phyloP scores from a whole-genome alignment of 108 stramenopile species.

The Skeletonema costatum region DNA sequence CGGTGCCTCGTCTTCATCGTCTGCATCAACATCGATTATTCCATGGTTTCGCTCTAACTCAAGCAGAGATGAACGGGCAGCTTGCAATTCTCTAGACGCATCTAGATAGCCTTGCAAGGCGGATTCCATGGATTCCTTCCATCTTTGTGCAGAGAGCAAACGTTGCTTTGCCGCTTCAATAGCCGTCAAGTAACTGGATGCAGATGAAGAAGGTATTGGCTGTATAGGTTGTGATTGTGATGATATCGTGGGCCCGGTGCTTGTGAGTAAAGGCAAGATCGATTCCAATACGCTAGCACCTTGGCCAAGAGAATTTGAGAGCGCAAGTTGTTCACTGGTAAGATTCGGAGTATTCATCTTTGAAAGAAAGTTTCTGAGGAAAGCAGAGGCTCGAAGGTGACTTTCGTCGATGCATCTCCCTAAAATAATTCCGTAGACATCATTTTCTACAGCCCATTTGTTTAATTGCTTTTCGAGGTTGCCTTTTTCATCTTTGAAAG shows the following conservation, averaged over 20 bases:
- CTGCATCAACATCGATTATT: not conserved
- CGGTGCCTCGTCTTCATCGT: not conserved
- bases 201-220: not conserved
- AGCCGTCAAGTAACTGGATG: not conserved
- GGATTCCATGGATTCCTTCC: constrained; percentile 3
- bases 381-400: not conserved
- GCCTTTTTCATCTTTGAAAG: not conserved
- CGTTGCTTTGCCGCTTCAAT: constrained; percentile 9
- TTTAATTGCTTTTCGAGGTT: constrained; percentile 1
- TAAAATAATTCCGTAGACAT: not conserved
- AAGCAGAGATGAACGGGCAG: not conserved
- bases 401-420: not conserved
- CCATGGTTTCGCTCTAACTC: not conserved
- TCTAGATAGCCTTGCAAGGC: not conserved
- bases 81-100: not conserved
- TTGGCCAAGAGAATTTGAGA: not conserved
- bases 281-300: not conserved
- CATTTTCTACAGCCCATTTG: not conserved
- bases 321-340: not conserved
- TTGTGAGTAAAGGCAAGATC: not conserved
- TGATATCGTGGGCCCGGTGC: not conserved
- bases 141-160: not conserved
- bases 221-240: not conserved
- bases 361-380: not conserved
- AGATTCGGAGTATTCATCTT: not conserved